These are phyloP conservation scores for Kuraishia ogatae DNA, from an alignment of 805 yeast genomes.

Conservation along the genomic window DNA sequence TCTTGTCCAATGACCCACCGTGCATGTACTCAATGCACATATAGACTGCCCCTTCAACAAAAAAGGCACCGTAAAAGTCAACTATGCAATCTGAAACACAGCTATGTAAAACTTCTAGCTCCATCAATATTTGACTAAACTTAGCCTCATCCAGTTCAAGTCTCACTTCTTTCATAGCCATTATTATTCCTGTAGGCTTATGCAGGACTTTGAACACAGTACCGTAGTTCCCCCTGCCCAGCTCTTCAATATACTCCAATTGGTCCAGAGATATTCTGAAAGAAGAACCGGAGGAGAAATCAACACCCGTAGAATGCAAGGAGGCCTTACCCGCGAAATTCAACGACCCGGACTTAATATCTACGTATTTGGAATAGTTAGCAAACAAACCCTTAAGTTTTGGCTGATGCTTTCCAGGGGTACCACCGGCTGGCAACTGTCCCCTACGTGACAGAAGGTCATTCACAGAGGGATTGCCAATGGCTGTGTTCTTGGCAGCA, in stretches of 20 bases:
- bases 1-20: conserved; percentile 86
- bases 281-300: conserved; percentile 80
- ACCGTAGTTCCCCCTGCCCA: conserved; percentile 96
- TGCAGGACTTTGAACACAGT: conserved; percentile 90
- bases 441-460: conserved; percentile 12
- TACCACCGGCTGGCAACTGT: conserved; percentile 15
- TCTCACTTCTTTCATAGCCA: conserved; percentile 98
- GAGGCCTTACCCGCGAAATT: conserved; percentile 93
- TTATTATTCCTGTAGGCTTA: conserved; percentile 81
- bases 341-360: conserved; percentile 84
- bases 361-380: conserved; percentile 79
- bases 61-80: conserved; percentile 95
- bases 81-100: conserved; percentile 88
- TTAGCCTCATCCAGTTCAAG: conserved; percentile 90
- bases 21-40: conserved; percentile 98
- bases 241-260: conserved; percentile 70
- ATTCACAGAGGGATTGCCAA: conserved; percentile 9
- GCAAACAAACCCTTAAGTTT: conserved; percentile 62
- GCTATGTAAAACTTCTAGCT: conserved; percentile 84
- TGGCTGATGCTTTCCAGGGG: conserved; percentile 17
- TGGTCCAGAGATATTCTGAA: conserved; percentile 84
- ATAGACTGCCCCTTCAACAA: conserved; percentile 95
- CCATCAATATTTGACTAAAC: conserved; percentile 93
- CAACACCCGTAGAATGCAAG: conserved; percentile 84
- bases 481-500: background rate